Evolutionary conservation across 768 basidiomycete genomes (phyloP).

Genomic region (button mushroom (Agaricus bisporus)): DNA sequence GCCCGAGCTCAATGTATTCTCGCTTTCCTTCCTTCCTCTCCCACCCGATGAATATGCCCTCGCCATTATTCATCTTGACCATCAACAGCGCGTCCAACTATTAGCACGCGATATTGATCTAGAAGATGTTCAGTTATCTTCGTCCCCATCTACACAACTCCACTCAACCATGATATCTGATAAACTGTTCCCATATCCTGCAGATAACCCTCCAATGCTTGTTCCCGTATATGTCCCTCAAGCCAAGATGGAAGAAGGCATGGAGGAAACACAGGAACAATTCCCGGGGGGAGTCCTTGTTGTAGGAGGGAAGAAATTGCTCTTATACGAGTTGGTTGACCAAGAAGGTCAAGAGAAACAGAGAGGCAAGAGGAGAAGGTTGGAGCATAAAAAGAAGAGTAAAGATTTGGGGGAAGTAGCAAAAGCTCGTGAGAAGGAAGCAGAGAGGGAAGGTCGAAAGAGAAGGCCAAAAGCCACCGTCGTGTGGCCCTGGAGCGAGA

Average conservation of each 20-base stretch:
- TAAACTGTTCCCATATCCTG: constrained; percentile 38
- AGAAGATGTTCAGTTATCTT: constrained; percentile 44
- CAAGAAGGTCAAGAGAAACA: constrained; percentile 44
- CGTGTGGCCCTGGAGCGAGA: constrained; percentile 73
- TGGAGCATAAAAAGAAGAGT: constrained; percentile 46
- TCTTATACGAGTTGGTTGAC: constrained; percentile 54
- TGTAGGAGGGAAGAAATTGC: constrained; percentile 59
- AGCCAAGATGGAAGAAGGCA: constrained; percentile 8
- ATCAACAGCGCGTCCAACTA: constrained; percentile 55
- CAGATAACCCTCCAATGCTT: constrained; percentile 34
- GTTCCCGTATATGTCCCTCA: constrained; percentile 28
- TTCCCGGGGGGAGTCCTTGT: constrained; percentile 69
- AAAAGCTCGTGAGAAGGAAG: constrained; percentile 51
- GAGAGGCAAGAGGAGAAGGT: constrained; percentile 45
- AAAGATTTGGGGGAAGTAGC: constrained; percentile 32
- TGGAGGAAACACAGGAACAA: constrained; percentile 21
- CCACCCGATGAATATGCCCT: constrained; percentile 40
- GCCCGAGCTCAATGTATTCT: constrained; percentile 62
- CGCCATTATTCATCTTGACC: constrained; percentile 65
- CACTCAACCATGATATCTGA: constrained; percentile 47
- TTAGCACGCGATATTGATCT: constrained; percentile 51
- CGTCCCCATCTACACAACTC: constrained; percentile 39
- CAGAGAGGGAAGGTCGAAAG: constrained; percentile 45
- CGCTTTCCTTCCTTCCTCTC: constrained; percentile 55
- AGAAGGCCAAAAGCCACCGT: constrained; percentile 50